phyloP scores from a whole-genome alignment of 2,329 filamentous ascomycete genomes.

The Aspergillus persii region DNA sequence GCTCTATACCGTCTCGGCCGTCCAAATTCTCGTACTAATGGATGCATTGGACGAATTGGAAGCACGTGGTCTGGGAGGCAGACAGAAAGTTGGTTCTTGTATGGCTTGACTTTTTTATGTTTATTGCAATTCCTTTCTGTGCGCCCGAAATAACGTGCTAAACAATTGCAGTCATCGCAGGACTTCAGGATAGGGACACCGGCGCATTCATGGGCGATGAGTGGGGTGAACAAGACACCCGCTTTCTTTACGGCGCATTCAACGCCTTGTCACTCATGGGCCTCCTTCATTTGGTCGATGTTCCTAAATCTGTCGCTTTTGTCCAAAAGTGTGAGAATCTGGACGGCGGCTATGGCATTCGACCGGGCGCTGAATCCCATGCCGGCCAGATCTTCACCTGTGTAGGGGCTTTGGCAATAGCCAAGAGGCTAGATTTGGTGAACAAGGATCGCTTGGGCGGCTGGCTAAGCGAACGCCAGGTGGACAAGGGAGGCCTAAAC shows the following conservation, averaged over 20 bases:
- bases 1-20: conserved; percentile 90
- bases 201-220: conserved; percentile 92
- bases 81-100: conserved; percentile 75
- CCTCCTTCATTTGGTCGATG: conserved; percentile 69
- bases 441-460: conserved; percentile 77
- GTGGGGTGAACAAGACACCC: conserved; percentile 94
- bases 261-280: conserved; percentile 84
- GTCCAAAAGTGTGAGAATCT: conserved; percentile 84
- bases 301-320: conserved; percentile 76
- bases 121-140: not conserved
- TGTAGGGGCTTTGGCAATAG: conserved; percentile 81
- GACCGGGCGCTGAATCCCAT: conserved; percentile 89
- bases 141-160: conserved; percentile 13
- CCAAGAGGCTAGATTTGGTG: conserved; percentile 74
- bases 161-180: conserved; percentile 64
- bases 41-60: conserved; percentile 85
- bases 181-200: conserved; percentile 73
- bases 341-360: conserved; percentile 88
- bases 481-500: conserved; percentile 84
- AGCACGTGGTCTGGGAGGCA: conserved; percentile 62
- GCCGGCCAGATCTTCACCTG: conserved; percentile 96
- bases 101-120: conserved; percentile 53
- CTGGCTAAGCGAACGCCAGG: conserved; percentile 92
- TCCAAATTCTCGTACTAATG: conserved; percentile 86
- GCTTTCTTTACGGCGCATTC: conserved; percentile 87